Base-by-base conservation (phyloP, 441 rosid genomes). In the Erodium moschatum region DNA sequence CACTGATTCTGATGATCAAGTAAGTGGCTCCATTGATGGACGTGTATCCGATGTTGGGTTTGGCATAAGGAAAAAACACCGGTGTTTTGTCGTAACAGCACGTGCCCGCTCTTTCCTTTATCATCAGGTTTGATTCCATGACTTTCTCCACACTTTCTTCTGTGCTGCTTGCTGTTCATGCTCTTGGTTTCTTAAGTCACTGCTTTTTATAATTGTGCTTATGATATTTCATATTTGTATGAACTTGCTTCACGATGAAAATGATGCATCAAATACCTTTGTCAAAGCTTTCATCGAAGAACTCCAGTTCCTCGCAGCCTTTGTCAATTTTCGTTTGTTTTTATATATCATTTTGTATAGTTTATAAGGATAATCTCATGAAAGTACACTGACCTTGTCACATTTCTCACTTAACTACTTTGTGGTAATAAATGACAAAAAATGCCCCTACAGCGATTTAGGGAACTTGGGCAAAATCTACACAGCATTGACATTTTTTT, bases 21-120 rank as follows among this genome's bases (percentile, higher is more conserved):
- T 54, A 29, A 78, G 35, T 42, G 74, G 61, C 68, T 72, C 69
- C 12, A 69, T 56, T 20, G 72, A 66, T 71, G 80, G 66, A 73
- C 19, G 9, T 16, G 33, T 27, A 20, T 72, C 69, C 63, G 72
- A 78, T 77, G 46, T 76, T 48, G 87, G 79, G 52, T 89, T 88
- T 75, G 95, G 98, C 66, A 18, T 72, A 52, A 81, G 89, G 76
- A 85, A 75, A 79, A 72, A 74, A 35, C 97, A 90, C 73, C 79
- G 79, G 38, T 84, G 89, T 85, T 85, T 76, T 67, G 87, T 87
- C 20, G 79, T 93, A 67, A 89, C 84, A 71, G 88, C 96, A 16
- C 85, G 96, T 64, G 76, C 85, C 35, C 90, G 93, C 9, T 76
- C 88, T 71, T 93, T 93, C 84, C 96, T 91, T 58, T 93, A 88